Percentiles rank a stretch among this genome's conserved stretches.
phyloP scores from a whole-genome alignment of 768 basidiomycete genomes.

The Tubosaeta sp. region DNA sequence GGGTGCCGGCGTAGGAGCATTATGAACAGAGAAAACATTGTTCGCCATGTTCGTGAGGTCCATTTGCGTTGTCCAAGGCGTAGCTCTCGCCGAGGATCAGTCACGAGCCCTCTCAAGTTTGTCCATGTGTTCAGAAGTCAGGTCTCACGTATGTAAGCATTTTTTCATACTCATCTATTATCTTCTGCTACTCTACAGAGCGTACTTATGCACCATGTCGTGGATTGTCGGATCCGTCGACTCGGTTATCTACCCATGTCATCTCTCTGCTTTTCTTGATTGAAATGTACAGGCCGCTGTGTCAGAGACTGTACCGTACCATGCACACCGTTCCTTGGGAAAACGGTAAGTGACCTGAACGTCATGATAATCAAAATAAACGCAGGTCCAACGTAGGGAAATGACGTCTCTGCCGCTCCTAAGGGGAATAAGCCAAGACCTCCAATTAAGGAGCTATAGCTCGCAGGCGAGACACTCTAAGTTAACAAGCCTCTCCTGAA shows the following conservation, averaged over 20 bases:
- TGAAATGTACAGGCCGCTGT: too few species aligned
- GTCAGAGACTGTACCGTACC: too few species aligned
- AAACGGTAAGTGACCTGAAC: too few species aligned
- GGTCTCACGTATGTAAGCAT: background rate
- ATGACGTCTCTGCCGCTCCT: too few species aligned
- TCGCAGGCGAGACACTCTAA: too few species aligned
- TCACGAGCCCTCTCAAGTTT: background rate
- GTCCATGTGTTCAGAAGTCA: background rate
- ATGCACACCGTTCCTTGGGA: too few species aligned
- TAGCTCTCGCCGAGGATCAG: background rate
- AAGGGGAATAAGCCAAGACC: too few species aligned
- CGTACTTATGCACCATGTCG: background rate
- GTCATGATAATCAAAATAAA: too few species aligned
- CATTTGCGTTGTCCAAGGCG: background rate
- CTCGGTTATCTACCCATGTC: background rate
- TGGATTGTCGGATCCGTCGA: background rate
- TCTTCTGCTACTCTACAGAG: background rate
- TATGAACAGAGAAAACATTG: slow-evolving; percentile 1
- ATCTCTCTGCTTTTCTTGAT: too few species aligned
- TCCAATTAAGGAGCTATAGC: too few species aligned
- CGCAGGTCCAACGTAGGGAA: too few species aligned
- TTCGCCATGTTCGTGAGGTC: slow-evolving; percentile 2
- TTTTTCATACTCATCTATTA: background rate
- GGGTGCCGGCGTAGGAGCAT: background rate
- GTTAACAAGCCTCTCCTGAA: too few species aligned